Evolutionary conservation across 2,329 filamentous ascomycete species (phyloP).

Genomic region (Alternaria brassicicola): DNA sequence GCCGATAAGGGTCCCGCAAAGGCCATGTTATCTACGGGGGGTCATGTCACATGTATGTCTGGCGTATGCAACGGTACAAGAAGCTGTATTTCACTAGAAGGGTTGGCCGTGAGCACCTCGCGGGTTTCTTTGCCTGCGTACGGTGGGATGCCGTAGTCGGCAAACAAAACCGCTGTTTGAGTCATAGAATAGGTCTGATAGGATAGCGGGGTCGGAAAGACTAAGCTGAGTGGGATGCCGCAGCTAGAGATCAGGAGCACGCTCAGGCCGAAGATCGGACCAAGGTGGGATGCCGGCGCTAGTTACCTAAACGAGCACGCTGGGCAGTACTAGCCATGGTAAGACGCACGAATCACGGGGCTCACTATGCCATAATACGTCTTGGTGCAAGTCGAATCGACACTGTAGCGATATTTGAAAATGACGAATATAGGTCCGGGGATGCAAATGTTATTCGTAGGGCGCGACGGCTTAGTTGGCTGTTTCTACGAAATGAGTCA

Average conservation of each 20-base stretch:
- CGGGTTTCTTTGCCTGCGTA: too few relatives aligned
- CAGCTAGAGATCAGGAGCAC: background rate
- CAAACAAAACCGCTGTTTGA: background rate
- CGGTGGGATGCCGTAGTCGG: background rate
- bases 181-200: background rate
- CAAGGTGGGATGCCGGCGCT: background rate
- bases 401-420: background rate
- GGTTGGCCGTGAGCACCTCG: too few relatives aligned
- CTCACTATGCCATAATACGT: background rate
- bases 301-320: background rate
- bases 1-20: too few relatives aligned
- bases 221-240: background rate
- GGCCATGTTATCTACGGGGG: too few relatives aligned
- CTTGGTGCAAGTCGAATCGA: background rate
- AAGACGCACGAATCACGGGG: background rate
- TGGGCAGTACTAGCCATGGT: background rate
- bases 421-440: background rate
- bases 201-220: background rate
- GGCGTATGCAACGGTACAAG: too few relatives aligned
- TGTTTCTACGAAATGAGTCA: background rate
- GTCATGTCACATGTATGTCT: too few relatives aligned
- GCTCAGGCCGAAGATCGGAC: background rate
- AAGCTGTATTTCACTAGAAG: too few relatives aligned
- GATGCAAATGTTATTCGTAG: background rate
- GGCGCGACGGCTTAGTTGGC: background rate